These are phyloP conservation scores for Calonectria montana DNA, from an alignment of 2,329 filamentous ascomycete genomes.

Conservation along the genomic window DNA sequence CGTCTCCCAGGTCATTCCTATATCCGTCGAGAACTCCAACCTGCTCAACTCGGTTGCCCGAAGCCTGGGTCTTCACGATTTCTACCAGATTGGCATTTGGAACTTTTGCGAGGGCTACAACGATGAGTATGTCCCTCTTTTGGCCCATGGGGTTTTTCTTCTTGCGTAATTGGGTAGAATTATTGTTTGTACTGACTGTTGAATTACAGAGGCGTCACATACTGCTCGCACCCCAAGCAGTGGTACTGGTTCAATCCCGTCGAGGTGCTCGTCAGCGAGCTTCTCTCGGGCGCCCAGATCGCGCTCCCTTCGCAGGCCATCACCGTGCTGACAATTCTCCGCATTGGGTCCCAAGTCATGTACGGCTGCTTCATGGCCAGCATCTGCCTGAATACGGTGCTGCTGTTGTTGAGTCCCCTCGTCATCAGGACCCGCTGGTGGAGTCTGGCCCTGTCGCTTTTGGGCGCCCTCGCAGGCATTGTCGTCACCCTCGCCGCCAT, in stretches of 20 bases:
- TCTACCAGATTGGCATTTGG: conserved; percentile 94
- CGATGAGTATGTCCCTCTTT: conserved; percentile 59
- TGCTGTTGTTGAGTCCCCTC: conserved; percentile 74
- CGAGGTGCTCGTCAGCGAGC: conserved; percentile 80
- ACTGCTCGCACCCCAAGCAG: conserved; percentile 75
- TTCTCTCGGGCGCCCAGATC: conserved; percentile 85
- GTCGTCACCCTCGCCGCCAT: conserved; percentile 76
- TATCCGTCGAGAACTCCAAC: conserved; percentile 75
- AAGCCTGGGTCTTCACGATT: conserved; percentile 89
- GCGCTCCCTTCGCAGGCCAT: conserved; percentile 80
- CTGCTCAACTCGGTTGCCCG: conserved; percentile 90
- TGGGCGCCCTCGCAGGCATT: conserved; percentile 75
- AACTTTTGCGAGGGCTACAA: conserved; percentile 90
- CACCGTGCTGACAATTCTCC: conserved; percentile 79
- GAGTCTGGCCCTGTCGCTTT: conserved; percentile 73
- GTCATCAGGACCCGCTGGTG: conserved; percentile 68
- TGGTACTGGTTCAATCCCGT: conserved; percentile 95
- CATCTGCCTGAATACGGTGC: conserved; percentile 75
- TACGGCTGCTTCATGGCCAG: conserved; percentile 86
- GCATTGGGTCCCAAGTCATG: conserved; percentile 84
- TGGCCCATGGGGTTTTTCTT: not conserved
- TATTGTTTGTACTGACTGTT: conserved; percentile 48
- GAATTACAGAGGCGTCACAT: conserved; percentile 73
- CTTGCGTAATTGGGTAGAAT: not conserved
- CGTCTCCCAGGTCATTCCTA: conserved; percentile 83